Base-by-base conservation (phyloP, 495 filamentous ascomycete genomes). In the Tuber calosporum region DNA sequence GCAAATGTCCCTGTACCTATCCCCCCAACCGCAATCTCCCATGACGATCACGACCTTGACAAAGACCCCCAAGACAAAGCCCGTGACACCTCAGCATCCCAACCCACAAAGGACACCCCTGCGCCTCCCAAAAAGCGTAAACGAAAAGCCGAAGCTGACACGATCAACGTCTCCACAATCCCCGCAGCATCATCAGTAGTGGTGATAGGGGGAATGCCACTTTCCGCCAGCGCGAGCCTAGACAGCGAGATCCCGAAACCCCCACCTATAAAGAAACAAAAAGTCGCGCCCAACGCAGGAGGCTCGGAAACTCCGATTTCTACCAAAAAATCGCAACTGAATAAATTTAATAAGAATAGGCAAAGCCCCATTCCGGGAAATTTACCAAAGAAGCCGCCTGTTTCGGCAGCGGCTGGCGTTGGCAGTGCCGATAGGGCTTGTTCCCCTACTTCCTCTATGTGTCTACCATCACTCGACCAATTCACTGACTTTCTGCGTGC, bases 101-200 rank as follows among this genome's bases (percentile, higher is more conserved):
- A 71, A 3, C 68, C 79, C 6, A 37, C 41, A 68, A 69, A 68
- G 42, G 58, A 68, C 58, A 37, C 70, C 42, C 36, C 62, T 30
- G 42, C 42, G 4, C 67, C 71, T 15, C 69, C 71, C 53, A 81
- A 81, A 53, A 81, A 81, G 69, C 76, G 79, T 39, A 81, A 81
- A 30, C 71, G 79, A 40, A 81, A 81, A 66, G 62, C 72, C 20
- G 79, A 81, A 20, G 41, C 53, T 22, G 58, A 37, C 36, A 37
- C 22, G 17, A 67, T 37, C 39, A 66, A 66, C 37, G 22, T 48
- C 19, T 48, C 69, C 37, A 26, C 72, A 37, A 30, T 62, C 26
- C 53, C 53, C 4, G 53, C 53, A 17, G 53, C 53, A 15, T 62
- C 68, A 11, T 69, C 72, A 2, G 43, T 69, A 13, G 43, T 43